Conservation (phyloP, 2,329 filamentous ascomycete genomes). For the Cladorrhinum sp. region DNA sequence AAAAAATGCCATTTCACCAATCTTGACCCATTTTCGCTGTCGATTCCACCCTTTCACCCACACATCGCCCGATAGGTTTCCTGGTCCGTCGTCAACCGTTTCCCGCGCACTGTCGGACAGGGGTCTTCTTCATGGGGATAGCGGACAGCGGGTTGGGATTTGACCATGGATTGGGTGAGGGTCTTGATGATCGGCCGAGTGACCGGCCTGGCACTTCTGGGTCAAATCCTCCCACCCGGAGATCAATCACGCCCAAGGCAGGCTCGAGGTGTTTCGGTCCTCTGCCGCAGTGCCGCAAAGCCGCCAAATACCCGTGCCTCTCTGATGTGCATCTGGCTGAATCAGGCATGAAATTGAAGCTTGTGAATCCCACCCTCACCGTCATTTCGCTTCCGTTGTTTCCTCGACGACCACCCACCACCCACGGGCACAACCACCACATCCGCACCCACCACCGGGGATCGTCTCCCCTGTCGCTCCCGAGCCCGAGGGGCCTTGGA, state of each 20-base stretch:
- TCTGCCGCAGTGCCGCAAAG: background rate
- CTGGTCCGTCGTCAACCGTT: background rate
- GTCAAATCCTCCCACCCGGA: conserved; percentile 14
- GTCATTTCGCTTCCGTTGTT: conserved; percentile 14
- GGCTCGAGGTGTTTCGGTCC: background rate
- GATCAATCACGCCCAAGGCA: conserved; percentile 18
- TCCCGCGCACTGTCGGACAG: background rate
- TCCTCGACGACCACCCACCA: conserved; percentile 9
- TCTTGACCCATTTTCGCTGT: background rate
- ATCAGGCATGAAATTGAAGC: conserved; percentile 6
- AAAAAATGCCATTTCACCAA: background rate
- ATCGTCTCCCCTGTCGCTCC: background rate
- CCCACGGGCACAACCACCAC: background rate
- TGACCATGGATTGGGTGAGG: background rate
- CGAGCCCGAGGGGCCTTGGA: background rate
- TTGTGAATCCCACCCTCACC: conserved; percentile 1
- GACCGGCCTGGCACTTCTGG: conserved; percentile 1
- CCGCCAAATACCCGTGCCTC: conserved; percentile 8
- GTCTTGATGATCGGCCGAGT: conserved; percentile 16
- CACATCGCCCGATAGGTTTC: background rate
- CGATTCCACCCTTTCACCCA: background rate
- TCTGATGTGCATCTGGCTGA: conserved; percentile 8
- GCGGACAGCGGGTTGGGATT: background rate
- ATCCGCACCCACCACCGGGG: background rate
- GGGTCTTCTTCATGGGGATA: conserved; percentile 1